Conservation (phyloP, 164 flowering plant species). For the Paratinospora sagittata region DNA sequence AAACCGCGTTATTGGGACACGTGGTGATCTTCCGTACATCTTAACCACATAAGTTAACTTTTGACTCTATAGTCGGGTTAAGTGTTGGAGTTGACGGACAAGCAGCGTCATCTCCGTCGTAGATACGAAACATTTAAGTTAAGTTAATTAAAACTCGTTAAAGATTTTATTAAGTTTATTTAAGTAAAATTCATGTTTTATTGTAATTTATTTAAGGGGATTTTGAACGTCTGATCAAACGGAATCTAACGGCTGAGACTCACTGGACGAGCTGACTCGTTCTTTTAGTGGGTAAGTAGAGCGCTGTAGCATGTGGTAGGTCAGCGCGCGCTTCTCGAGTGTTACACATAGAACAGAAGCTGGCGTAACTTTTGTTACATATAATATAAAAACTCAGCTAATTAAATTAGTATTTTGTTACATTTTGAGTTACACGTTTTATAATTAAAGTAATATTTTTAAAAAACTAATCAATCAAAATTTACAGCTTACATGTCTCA, state of each 20-base stretch:
- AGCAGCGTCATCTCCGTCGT: neutral
- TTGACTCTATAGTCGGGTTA: slow-evolving; percentile 5
- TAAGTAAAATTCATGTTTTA: neutral
- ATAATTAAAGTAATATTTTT: too few relatives aligned
- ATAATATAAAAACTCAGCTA: too few relatives aligned
- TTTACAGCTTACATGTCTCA: too few relatives aligned
- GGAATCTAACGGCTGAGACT: neutral
- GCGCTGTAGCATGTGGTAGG: neutral
- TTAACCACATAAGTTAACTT: slow-evolving; percentile 15
- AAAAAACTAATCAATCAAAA: too few relatives aligned
- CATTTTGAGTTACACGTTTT: too few relatives aligned
- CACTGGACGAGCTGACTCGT: neutral
- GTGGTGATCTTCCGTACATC: slow-evolving; percentile 15
- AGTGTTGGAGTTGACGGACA: neutral
- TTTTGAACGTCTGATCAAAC: neutral
- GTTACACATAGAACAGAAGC: neutral
- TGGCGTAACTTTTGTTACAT: too few relatives aligned
- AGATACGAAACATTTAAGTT: neutral
- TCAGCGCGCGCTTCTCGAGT: neutral
- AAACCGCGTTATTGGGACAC: slow-evolving; percentile 64
- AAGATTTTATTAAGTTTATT: too few relatives aligned
- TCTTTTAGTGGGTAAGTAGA: neutral
- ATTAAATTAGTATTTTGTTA: too few relatives aligned
- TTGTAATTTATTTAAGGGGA: neutral
- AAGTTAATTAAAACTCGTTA: too few relatives aligned